These are phyloP conservation scores for Fusarium sp. DNA, from an alignment of 2,329 filamentous ascomycete genomes.

Conservation along the genomic window DNA sequence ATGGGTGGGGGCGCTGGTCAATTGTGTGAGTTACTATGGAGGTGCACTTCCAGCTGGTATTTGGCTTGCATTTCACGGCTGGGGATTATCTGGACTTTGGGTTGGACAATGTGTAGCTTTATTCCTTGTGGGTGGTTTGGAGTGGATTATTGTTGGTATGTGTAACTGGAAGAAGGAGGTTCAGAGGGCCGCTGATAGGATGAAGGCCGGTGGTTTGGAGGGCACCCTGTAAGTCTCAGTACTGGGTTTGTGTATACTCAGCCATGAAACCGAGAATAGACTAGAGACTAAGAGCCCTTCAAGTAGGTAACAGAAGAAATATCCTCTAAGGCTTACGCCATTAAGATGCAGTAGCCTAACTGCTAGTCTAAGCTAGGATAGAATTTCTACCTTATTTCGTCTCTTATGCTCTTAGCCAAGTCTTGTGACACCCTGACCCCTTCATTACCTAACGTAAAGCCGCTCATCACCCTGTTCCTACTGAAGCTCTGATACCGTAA, in stretches of 20 bases:
- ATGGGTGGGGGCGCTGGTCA: slow-evolving; percentile 85
- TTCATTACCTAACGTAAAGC: rapidly evolving
- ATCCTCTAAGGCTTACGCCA: too few species aligned
- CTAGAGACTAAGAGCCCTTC: too few species aligned
- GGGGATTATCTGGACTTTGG: slow-evolving; percentile 85
- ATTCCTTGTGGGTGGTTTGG: slow-evolving; percentile 80
- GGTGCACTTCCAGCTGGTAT: slow-evolving; percentile 85
- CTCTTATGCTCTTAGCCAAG: too few species aligned
- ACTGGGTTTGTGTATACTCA: too few species aligned
- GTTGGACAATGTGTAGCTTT: slow-evolving; percentile 84
- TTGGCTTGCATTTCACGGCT: slow-evolving; percentile 86
- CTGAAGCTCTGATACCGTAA: background rate
- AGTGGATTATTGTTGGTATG: slow-evolving; percentile 83
- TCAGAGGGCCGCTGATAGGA: slow-evolving; percentile 41
- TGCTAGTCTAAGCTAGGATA: too few species aligned
- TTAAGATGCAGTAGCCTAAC: too few species aligned
- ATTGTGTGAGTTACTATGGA: slow-evolving; percentile 85
- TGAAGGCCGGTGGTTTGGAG: slow-evolving; percentile 37
- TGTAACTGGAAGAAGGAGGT: slow-evolving; percentile 75
- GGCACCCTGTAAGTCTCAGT: rapidly evolving
- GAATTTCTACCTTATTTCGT: rapidly evolving
- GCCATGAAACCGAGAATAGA: too few species aligned
- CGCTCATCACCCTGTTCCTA: background rate
- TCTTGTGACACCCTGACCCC: too few species aligned
- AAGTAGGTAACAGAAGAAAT: too few species aligned